Conservation (phyloP, 1,284 basidiomycete genomes). For the Exobasidium cylindrosporum region DNA sequence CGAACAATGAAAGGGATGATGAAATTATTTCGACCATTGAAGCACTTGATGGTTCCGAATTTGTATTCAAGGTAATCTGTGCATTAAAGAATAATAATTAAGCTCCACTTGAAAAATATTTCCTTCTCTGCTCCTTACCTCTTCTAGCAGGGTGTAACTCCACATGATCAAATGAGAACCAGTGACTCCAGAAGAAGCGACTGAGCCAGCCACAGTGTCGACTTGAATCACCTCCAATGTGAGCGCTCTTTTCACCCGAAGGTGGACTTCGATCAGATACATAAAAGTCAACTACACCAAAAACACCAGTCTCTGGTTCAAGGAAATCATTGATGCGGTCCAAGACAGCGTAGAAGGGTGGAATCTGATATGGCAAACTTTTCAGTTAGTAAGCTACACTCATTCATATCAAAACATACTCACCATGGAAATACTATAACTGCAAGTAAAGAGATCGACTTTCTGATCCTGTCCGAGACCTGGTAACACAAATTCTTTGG, state of each 20-base stretch:
- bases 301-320: conserved; percentile 65
- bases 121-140: conserved; percentile 34
- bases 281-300: conserved; percentile 77
- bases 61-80: conserved; percentile 74
- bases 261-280: conserved; percentile 66
- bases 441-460: conserved; percentile 54
- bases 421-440: conserved; percentile 54
- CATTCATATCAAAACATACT: conserved; percentile 22
- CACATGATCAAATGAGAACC: conserved; percentile 76
- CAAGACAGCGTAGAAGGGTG: conserved; percentile 68
- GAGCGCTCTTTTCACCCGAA: conserved; percentile 59
- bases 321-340: conserved; percentile 72
- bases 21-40: conserved; percentile 73
- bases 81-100: conserved; percentile 9
- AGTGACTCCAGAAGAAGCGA: conserved; percentile 67
- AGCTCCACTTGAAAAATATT: neutral
- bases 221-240: conserved; percentile 67
- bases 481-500: conserved; percentile 68
- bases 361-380: conserved; percentile 59
- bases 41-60: conserved; percentile 67
- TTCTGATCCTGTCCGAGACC: conserved; percentile 39
- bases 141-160: conserved; percentile 68
- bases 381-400: neutral
- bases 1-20: conserved; percentile 68
- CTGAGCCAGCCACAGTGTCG: conserved; percentile 72